A percentile compares a stretch with the other conserved stretches of the same genome.
phyloP scores from a whole-genome alignment of 1,284 basidiomycete species.

The Tremellales sp. region DNA sequence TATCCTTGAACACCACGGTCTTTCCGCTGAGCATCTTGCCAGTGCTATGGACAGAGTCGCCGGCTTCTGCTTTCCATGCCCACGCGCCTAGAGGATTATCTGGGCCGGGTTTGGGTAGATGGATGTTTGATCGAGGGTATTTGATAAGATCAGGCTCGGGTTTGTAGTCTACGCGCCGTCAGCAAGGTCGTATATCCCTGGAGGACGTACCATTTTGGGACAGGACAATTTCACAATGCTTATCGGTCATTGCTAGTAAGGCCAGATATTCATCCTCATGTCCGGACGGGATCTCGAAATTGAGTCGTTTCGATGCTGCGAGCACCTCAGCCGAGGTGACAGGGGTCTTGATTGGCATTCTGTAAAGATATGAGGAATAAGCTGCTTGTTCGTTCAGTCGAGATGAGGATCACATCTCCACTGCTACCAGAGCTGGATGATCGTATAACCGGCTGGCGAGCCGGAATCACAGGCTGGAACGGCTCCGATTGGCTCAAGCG shows the following conservation, averaged over 20 bases:
- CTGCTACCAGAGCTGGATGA: no score
- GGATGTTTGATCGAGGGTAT: conserved; percentile 23
- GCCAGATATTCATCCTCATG: conserved; percentile 20
- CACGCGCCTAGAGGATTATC: conserved; percentile 24
- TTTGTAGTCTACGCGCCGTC: no score
- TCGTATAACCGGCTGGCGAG: no score
- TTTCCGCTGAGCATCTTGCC: conserved; percentile 22
- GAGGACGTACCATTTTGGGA: conserved; percentile 11
- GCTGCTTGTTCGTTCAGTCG: no score
- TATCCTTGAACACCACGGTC: conserved; percentile 28
- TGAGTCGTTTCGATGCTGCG: conserved; percentile 11
- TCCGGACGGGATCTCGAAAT: conserved; percentile 14
- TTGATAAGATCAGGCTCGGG: conserved; percentile 18
- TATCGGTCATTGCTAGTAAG: conserved; percentile 21
- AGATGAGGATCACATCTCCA: no score
- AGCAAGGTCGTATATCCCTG: no score
- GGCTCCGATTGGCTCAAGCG: no score
- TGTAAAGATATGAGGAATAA: no score
- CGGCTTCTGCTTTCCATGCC: conserved; percentile 25
- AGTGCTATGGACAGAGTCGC: conserved; percentile 4
- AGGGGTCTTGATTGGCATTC: no score
- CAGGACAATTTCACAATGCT: conserved; percentile 9
- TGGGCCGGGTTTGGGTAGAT: conserved; percentile 12
- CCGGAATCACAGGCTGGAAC: no score
- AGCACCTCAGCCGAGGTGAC: conserved; percentile 5